These are phyloP conservation scores for Kurtzmaniella quercitrusa DNA, from an alignment of 1,139 yeast genomes.

Conservation along the genomic window DNA sequence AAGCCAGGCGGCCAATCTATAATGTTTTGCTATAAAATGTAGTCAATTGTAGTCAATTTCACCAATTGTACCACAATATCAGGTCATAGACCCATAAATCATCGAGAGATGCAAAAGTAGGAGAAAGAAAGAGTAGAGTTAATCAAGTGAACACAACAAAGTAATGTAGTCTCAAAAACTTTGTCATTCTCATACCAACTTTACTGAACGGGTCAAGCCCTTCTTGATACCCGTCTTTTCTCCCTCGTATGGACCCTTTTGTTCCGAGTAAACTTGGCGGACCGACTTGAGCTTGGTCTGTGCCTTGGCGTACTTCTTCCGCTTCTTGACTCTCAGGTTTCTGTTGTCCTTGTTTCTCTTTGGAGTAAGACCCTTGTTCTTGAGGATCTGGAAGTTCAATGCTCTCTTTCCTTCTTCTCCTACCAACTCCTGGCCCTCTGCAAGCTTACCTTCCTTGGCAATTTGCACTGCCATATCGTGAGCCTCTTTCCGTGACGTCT, in stretches of 20 bases:
- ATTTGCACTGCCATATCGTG: slow-evolving; percentile 75
- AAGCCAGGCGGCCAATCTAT: too few species aligned
- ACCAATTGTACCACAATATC: too few species aligned
- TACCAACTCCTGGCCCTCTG: slow-evolving; percentile 60
- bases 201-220: slow-evolving; percentile 81
- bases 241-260: slow-evolving; percentile 84
- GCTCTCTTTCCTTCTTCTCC: slow-evolving; percentile 92
- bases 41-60: too few species aligned
- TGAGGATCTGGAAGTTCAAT: slow-evolving; percentile 85
- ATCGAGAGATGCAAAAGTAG: too few species aligned
- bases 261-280: slow-evolving; percentile 80
- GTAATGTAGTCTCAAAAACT: too few species aligned
- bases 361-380: slow-evolving; percentile 93
- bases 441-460: slow-evolving; percentile 79
- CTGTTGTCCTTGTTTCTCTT: slow-evolving; percentile 90
- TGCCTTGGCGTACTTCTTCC: slow-evolving; percentile 93
- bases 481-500: slow-evolving; percentile 54
- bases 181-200: slow-evolving; percentile 47
- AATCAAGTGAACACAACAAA: too few species aligned
- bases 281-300: slow-evolving; percentile 90
- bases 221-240: slow-evolving; percentile 97
- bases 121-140: too few species aligned
- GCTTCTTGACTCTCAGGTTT: slow-evolving; percentile 96
- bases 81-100: too few species aligned
- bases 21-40: too few species aligned